These are phyloP conservation scores for Neospermospora avenae DNA, from an alignment of 2,329 filamentous ascomycete species.

Conservation along the genomic window DNA sequence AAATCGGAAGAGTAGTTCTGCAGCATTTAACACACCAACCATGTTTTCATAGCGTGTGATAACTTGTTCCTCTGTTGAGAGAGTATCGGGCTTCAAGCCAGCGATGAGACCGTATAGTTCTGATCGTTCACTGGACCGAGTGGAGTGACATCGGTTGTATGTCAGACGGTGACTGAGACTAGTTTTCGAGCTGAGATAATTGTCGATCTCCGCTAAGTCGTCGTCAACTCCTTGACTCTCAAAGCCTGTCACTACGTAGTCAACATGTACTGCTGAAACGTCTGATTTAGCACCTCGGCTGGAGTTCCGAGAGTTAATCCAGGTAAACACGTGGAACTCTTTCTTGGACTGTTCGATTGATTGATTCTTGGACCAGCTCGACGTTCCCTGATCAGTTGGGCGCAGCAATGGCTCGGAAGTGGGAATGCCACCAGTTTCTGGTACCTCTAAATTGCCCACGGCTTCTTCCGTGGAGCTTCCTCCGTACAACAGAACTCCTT, in stretches of 20 bases:
- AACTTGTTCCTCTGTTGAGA: background rate
- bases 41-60: slow-evolving; percentile 27
- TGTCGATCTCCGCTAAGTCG: slow-evolving; percentile 22
- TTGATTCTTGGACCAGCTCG: background rate
- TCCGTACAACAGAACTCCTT: slow-evolving; percentile 1
- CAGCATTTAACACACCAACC: slow-evolving; percentile 42
- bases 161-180: slow-evolving; percentile 18
- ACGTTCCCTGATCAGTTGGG: background rate
- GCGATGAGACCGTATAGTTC: slow-evolving; percentile 12
- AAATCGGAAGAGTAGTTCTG: slow-evolving; percentile 40
- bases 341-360: slow-evolving; percentile 8
- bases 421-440: background rate
- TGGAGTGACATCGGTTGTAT: slow-evolving; percentile 14
- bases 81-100: slow-evolving; percentile 13
- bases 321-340: slow-evolving; percentile 29
- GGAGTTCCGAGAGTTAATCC: slow-evolving; percentile 14
- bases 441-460: background rate
- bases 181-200: slow-evolving; percentile 19
- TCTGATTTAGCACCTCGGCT: background rate
- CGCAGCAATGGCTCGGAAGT: background rate
- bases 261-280: background rate
- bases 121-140: background rate
- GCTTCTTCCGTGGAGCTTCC: background rate
- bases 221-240: slow-evolving; percentile 6
- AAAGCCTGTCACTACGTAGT: background rate